phyloP scores from a whole-genome alignment of 768 basidiomycete species.

The Hericium coralloides region DNA sequence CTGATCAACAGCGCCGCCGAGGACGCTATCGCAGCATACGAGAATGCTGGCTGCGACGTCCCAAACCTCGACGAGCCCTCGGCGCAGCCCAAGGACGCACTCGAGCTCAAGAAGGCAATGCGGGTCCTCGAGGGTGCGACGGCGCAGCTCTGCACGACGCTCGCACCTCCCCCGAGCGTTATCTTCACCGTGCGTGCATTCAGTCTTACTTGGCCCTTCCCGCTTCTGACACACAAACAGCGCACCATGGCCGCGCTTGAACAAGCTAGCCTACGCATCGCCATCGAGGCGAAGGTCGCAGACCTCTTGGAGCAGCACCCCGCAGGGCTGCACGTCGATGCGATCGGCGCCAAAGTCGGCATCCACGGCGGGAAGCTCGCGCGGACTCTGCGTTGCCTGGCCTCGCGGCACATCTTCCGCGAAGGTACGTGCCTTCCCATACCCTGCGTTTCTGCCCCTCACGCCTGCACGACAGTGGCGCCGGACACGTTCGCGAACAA shows the following conservation, averaged over 20 bases:
- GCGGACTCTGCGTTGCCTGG: slow-evolving; percentile 30
- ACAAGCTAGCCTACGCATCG: slow-evolving; percentile 25
- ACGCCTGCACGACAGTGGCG: slow-evolving; percentile 17
- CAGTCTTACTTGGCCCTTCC: background rate
- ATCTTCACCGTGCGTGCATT: slow-evolving; percentile 12
- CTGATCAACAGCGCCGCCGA: slow-evolving; percentile 22
- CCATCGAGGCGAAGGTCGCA: slow-evolving; percentile 26
- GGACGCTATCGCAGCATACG: slow-evolving; percentile 13
- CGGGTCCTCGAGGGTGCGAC: slow-evolving; percentile 17
- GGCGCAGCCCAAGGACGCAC: slow-evolving; percentile 6
- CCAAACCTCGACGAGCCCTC: slow-evolving; percentile 4
- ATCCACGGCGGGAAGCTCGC: slow-evolving; percentile 29
- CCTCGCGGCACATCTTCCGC: slow-evolving; percentile 31
- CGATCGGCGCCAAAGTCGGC: slow-evolving; percentile 22
- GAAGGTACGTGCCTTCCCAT: slow-evolving; percentile 22
- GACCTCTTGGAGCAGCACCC: slow-evolving; percentile 29
- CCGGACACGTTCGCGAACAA: slow-evolving; percentile 34
- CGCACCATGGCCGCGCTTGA: slow-evolving; percentile 3
- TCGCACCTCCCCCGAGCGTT: slow-evolving; percentile 12
- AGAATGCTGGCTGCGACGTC: slow-evolving; percentile 4
- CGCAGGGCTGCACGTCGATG: slow-evolving; percentile 27
- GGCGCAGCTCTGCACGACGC: slow-evolving; percentile 13
- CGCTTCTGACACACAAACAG: background rate
- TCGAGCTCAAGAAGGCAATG: slow-evolving; percentile 11
- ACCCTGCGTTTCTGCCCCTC: background rate